Conservation (phyloP, 2,329 filamentous ascomycete species). For the Daldinia eschscholtzii region DNA sequence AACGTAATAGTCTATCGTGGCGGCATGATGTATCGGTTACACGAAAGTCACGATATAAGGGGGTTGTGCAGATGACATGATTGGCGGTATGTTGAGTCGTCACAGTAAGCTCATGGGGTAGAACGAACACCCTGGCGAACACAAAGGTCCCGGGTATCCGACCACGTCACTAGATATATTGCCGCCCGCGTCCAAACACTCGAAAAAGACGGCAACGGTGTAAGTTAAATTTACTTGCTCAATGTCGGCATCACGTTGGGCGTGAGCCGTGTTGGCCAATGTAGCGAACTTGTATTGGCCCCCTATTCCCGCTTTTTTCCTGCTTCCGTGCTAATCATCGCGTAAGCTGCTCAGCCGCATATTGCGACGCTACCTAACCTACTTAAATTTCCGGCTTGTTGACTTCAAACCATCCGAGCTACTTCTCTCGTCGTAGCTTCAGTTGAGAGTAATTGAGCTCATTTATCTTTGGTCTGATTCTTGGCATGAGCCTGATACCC, state of each 20-base stretch:
- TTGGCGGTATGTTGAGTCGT: conserved; percentile 33
- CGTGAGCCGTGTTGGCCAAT: background rate
- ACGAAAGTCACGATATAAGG: conserved; percentile 34
- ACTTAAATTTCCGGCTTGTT: conserved; percentile 32
- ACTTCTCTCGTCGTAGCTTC: conserved; percentile 8
- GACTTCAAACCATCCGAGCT: conserved; percentile 34
- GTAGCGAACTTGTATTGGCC: background rate
- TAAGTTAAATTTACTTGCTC: conserved; percentile 30
- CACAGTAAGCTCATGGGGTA: conserved; percentile 43
- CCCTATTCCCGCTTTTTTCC: conserved; percentile 6
- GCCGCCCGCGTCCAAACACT: conserved; percentile 31
- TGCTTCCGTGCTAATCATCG: conserved; percentile 22
- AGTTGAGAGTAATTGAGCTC: conserved; percentile 19
- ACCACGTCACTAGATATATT: conserved; percentile 42
- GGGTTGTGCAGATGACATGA: conserved; percentile 27
- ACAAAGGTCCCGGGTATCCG: conserved; percentile 38
- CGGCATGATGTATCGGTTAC: conserved; percentile 32
- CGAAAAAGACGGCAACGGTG: conserved; percentile 9
- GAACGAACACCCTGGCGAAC: conserved; percentile 20
- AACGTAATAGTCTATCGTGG: conserved; percentile 23
- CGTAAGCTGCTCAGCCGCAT: conserved; percentile 42
- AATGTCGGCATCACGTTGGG: conserved; percentile 21
- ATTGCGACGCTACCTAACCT: conserved; percentile 33
- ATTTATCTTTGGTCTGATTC: conserved; percentile 22
- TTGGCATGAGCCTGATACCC: conserved; percentile 27